These are phyloP conservation scores for Rhytidhysteron rufulum DNA, from an alignment of 2,329 filamentous ascomycete genomes.

Conservation along the genomic window DNA sequence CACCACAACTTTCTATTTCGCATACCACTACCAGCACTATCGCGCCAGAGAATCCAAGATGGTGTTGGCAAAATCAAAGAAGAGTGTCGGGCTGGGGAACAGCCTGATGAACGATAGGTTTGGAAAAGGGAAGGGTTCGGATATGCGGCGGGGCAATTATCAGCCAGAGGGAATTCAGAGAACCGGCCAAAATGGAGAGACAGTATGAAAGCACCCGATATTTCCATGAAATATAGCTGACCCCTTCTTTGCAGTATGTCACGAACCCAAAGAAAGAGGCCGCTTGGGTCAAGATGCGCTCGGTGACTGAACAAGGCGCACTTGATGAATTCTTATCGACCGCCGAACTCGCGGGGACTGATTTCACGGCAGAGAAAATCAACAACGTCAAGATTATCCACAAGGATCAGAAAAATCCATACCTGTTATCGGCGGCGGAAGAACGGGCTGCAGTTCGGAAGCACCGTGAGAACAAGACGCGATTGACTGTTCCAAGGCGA, in stretches of 20 bases:
- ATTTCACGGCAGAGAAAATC: conserved; percentile 98
- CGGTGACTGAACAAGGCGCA: conserved; percentile 92
- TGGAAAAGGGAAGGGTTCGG: conserved; percentile 81
- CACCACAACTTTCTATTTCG: conserved; percentile 13
- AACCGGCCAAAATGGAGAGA: conserved; percentile 71
- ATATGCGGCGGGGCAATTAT: conserved; percentile 69
- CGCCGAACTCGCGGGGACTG: conserved; percentile 93
- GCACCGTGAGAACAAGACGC: conserved; percentile 73
- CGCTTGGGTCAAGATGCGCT: conserved; percentile 98
- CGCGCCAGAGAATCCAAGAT: conserved; percentile 43
- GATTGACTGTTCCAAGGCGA: conserved; percentile 83
- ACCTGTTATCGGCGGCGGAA: conserved; percentile 78
- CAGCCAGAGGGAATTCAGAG: conserved; percentile 63
- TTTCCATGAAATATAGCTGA: not conserved
- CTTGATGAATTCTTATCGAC: conserved; percentile 96
- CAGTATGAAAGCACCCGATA: conserved; percentile 40
- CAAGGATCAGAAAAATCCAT: conserved; percentile 92
- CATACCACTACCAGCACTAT: conserved; percentile 14
- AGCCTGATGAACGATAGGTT: conserved; percentile 98
- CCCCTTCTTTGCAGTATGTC: conserved; percentile 61
- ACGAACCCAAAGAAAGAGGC: conserved; percentile 89
- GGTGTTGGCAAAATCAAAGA: conserved; percentile 89
- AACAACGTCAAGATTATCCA: conserved; percentile 99
- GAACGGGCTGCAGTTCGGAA: conserved; percentile 75
- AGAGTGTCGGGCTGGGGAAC: conserved; percentile 90